Base-by-base conservation (phyloP, 1,284 basidiomycete species). In the Kalmanozyma brasiliensis region DNA sequence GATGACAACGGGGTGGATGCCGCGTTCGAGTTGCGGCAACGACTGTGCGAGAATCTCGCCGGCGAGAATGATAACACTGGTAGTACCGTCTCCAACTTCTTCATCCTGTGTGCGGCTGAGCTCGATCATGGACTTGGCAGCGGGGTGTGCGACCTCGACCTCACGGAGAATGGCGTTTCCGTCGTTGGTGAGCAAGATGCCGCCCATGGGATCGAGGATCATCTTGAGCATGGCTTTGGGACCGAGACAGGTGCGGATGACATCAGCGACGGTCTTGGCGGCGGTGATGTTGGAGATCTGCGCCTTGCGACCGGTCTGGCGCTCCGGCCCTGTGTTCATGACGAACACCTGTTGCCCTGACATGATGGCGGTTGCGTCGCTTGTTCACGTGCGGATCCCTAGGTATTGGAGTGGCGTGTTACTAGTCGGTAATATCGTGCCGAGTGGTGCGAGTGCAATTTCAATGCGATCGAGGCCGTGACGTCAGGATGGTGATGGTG, bases 51-150 rank as follows among this genome's bases (percentile, higher is more conserved):
- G 89, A 65, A 98, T 96, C 84, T 98, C 94, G n/a, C 94, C 94
- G 46, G 94, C 95, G 32, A 98, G 88, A 74, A 98, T 96, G 84
- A 98, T 97, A 48, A 98, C 94, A 80, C 91, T 93, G 17, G 94
- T 98, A 24, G 95, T 98, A 55, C 94, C 95, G 83, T 98, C 95
- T 52, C 94, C 95, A 70, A 96, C 95, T 82, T 98, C 95, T 84
- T 98, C 95, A 74, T 98, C 96, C 84, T 98, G 95, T 4, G 96
- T 98, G 80, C 94, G 86, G 79, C 92, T 91, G 19, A 98, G 88
- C 84, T 99, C 95, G 76, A 98, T 98, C 95, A 98, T 98, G 76
- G 94, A 95, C 85, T 98, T 98, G 30, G 95, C 95, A 23, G 95
- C 95, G 0, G 96, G 96, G 79, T 98, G 95, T 4, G 93, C 93